Conservation (phyloP, 139 green algal species). For the Chlamydomonas schloesseri region DNA sequence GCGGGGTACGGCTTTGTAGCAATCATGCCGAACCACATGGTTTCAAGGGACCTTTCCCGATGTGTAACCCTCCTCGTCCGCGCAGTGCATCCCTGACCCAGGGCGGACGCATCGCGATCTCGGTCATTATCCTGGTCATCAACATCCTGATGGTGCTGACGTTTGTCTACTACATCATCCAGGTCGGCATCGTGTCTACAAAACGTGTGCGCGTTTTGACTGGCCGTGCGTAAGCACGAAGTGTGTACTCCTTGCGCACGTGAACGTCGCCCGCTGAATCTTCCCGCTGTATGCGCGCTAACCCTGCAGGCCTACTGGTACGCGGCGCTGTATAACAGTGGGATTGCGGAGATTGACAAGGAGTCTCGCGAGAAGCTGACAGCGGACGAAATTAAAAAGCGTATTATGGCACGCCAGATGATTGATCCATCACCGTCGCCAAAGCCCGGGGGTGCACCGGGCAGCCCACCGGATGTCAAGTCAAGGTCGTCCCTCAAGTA, state of each 20-base stretch:
- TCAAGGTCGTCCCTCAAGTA: no score
- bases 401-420: no score
- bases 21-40: no score
- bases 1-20: no score
- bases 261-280: no score
- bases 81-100: background rate
- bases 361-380: background rate
- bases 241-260: no score
- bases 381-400: background rate
- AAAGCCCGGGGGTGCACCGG: no score
- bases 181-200: background rate
- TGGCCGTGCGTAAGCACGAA: no score
- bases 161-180: constrained; percentile 9
- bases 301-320: background rate
- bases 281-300: background rate
- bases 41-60: no score
- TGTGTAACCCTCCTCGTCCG: background rate
- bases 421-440: no score
- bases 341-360: background rate
- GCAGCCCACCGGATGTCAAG: no score
- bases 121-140: constrained; percentile 19
- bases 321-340: background rate
- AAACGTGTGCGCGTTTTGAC: no score
- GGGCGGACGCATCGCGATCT: background rate
- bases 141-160: constrained; percentile 1